phyloP scores from a whole-genome alignment of 768 basidiomycete genomes.

The Nidularia pulvinata region DNA sequence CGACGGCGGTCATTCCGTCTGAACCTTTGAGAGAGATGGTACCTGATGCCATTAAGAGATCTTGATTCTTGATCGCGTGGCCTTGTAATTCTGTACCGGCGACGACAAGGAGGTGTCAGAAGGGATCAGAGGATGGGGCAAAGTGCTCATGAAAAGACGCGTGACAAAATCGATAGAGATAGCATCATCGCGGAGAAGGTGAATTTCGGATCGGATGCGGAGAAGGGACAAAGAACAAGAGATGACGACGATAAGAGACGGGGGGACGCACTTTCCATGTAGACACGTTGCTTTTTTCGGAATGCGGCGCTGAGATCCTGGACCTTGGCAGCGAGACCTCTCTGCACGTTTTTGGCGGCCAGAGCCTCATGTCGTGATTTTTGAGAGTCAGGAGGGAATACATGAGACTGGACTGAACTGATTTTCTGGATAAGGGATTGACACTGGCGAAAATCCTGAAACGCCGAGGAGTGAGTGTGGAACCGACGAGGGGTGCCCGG shows the following conservation, averaged over 20 bases:
- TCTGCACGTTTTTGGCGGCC: conserved; percentile 92
- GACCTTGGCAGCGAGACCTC: conserved; percentile 93
- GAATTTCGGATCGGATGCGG: conserved; percentile 12
- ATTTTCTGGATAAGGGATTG: conserved; percentile 78
- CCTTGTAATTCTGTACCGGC: conserved; percentile 80
- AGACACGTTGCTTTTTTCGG: conserved; percentile 97
- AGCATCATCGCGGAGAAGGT: conserved; percentile 10
- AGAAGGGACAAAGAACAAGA: conserved; percentile 9
- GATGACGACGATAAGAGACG: conserved; percentile 10
- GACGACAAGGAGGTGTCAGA: conserved; percentile 1
- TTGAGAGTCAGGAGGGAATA: conserved; percentile 60
- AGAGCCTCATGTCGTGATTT: conserved; percentile 43
- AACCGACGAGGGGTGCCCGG: neutral
- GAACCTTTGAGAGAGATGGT: conserved; percentile 80
- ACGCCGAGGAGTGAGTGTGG: conserved; percentile 8
- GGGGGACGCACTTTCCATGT: conserved; percentile 92
- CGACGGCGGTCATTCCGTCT: conserved; percentile 81
- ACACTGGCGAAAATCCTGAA: conserved; percentile 66
- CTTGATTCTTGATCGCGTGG: conserved; percentile 97
- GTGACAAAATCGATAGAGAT: conserved; percentile 12
- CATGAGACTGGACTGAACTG: conserved; percentile 50
- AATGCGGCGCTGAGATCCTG: conserved; percentile 92
- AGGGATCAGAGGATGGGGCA: conserved; percentile 3
- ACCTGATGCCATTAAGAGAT: conserved; percentile 89
- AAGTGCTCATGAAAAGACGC: conserved; percentile 5